Conservation (phyloP, 306 rosid genomes). For the Corylus avellana region DNA sequence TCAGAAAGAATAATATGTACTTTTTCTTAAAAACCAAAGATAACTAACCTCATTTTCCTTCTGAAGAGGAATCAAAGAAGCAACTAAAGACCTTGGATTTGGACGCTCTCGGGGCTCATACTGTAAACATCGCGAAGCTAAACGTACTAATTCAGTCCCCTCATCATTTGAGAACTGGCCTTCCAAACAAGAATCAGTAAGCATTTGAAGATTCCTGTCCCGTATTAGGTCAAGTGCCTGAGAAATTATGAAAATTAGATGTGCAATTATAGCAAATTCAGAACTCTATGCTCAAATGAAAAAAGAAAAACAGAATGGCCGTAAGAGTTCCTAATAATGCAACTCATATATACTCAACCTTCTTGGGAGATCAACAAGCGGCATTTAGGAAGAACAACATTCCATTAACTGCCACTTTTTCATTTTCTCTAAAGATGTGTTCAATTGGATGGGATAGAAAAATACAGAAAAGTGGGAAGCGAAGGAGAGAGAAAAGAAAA, state of each 20-base stretch:
- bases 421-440: not conserved
- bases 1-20: slow-evolving; percentile 11
- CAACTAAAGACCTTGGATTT: slow-evolving; percentile 76
- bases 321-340: not conserved
- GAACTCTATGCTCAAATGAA: slow-evolving; percentile 5
- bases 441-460: not conserved
- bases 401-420: not conserved
- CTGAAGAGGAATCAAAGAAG: slow-evolving; percentile 87
- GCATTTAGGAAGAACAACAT: not conserved
- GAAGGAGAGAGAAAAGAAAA: not conserved
- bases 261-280: slow-evolving; percentile 24
- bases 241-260: slow-evolving; percentile 30
- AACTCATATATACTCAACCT: slow-evolving; percentile 17
- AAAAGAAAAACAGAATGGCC: not conserved
- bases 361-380: not conserved
- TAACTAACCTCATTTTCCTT: slow-evolving; percentile 79
- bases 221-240: slow-evolving; percentile 96
- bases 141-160: slow-evolving; percentile 88
- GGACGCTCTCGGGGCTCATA: slow-evolving; percentile 97
- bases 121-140: slow-evolving; percentile 89
- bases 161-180: slow-evolving; percentile 89
- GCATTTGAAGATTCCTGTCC: slow-evolving; percentile 81
- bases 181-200: slow-evolving; percentile 93
- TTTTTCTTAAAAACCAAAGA: slow-evolving; percentile 13
- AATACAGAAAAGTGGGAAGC: not conserved